phyloP scores from a whole-genome alignment of 2,329 filamentous ascomycete species.

The Sclerotinia trifoliorum region DNA sequence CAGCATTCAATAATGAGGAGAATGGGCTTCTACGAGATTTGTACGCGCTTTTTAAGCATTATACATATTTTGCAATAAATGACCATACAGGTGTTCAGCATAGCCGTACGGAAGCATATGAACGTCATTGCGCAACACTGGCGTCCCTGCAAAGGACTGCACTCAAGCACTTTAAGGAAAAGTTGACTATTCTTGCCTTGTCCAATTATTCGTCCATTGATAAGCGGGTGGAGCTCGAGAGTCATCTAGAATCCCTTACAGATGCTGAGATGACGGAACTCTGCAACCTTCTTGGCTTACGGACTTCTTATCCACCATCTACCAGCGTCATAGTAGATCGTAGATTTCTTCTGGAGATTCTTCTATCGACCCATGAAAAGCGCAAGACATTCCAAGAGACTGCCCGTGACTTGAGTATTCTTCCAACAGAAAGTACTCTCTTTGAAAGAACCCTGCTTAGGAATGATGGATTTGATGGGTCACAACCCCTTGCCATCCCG shows the following conservation, averaged over 20 bases:
- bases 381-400: constrained; percentile 79
- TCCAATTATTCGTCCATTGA: constrained; percentile 91
- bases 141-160: constrained; percentile 76
- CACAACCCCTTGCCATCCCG: constrained; percentile 81
- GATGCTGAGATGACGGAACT: constrained; percentile 73
- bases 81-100: constrained; percentile 83
- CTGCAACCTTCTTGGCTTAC: constrained; percentile 69
- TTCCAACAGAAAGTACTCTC: constrained; percentile 81
- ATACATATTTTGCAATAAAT: constrained; percentile 83
- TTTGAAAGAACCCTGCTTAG: constrained; percentile 78
- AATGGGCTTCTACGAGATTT: constrained; percentile 80
- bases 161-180: constrained; percentile 81
- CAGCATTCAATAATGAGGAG: constrained; percentile 70
- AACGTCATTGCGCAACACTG: constrained; percentile 72
- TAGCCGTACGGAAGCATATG: constrained; percentile 70
- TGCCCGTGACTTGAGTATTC: constrained; percentile 65
- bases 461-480: constrained; percentile 85
- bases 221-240: constrained; percentile 72
- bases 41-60: constrained; percentile 77
- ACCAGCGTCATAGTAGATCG: constrained; percentile 63
- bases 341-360: constrained; percentile 64
- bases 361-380: constrained; percentile 74
- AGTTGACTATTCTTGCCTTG: constrained; percentile 84
- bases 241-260: constrained; percentile 68
- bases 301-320: constrained; percentile 76